Evolutionary conservation across 805 yeast species (phyloP), one percentile per base, ranked within the genome.

Genomic region (Candida insectorum): DNA sequence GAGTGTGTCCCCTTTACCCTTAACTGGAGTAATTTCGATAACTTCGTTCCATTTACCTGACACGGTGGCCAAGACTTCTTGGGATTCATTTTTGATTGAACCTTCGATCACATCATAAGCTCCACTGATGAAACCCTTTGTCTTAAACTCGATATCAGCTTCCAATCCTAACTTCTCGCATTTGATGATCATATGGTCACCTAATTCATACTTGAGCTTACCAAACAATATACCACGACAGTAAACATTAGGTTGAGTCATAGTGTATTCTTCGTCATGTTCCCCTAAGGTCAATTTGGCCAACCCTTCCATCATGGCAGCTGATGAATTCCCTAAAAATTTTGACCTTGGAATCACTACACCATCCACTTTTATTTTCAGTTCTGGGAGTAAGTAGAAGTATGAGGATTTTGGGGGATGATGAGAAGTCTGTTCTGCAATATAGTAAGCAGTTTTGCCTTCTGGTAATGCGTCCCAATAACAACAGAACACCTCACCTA

Each of bases 391-490:
- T 60, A 81, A 68, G 56, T 86, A 93, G 54, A 88, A 93, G 59
- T 91, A 93, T 0, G 95, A 81, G 0, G 96, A 86, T 55, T 93
- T 84, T 10, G 98, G 98, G n/a, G 98, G 97, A 56, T 93, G 98
- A 52, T 93, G 98, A 20, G 95, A 85, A 0, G 97, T 89, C 58
- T 93, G 98, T 58, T 93, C 98, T 1, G 97, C 71, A 14, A 91
- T 60, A 56, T 91, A 93, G 55, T 75, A 91, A 0, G 96, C 95
- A 32, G 73, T 73, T 4, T 71, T 55, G 19, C 72, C 77, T 19
- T 69, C 74, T 31, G 83, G 77, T 8, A 89, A 79, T 28, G 87
- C 62, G 49, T 88, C 93, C 98, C 98, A 93, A 56, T 83, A 89
- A 52, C 96, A 82, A 14, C 86, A 75, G 58, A 86, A 93, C 45